Conservation (phyloP, 345 rosid genomes). For the Adansonia digitata region DNA sequence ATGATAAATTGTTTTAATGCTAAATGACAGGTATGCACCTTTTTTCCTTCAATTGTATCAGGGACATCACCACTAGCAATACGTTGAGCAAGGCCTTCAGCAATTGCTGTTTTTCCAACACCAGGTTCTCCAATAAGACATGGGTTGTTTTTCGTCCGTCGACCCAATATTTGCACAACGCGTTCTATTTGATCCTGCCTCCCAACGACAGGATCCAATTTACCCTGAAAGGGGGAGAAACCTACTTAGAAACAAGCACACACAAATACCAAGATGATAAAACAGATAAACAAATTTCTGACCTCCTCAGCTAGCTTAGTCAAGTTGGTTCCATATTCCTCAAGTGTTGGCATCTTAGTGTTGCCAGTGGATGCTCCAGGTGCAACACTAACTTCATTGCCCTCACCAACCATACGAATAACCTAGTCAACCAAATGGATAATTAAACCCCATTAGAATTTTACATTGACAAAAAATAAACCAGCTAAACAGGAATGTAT, state of each 20-base stretch:
- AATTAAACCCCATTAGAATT: not conserved
- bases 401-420: constrained; percentile 92
- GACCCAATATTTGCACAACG: constrained; percentile 89
- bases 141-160: constrained; percentile 92
- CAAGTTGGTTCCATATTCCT: constrained; percentile 95
- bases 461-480: not conserved
- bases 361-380: constrained; percentile 68
- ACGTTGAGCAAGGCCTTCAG: constrained; percentile 97
- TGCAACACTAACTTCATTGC: constrained; percentile 66
- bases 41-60: constrained; percentile 92
- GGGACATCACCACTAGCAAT: constrained; percentile 94
- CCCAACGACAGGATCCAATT: constrained; percentile 96
- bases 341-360: constrained; percentile 94
- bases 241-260: not conserved
- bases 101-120: constrained; percentile 98
- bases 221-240: constrained; percentile 52
- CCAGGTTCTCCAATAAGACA: constrained; percentile 99
- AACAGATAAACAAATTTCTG: constrained; percentile 7
- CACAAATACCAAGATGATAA: not conserved
- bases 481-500: not conserved
- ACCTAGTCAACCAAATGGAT: constrained; percentile 45
- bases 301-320: constrained; percentile 98
- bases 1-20: not conserved
- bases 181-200: constrained; percentile 94
- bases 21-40: constrained; percentile 33